phyloP scores from a whole-genome alignment of 495 filamentous ascomycete genomes.

The Penicillium lividum region DNA sequence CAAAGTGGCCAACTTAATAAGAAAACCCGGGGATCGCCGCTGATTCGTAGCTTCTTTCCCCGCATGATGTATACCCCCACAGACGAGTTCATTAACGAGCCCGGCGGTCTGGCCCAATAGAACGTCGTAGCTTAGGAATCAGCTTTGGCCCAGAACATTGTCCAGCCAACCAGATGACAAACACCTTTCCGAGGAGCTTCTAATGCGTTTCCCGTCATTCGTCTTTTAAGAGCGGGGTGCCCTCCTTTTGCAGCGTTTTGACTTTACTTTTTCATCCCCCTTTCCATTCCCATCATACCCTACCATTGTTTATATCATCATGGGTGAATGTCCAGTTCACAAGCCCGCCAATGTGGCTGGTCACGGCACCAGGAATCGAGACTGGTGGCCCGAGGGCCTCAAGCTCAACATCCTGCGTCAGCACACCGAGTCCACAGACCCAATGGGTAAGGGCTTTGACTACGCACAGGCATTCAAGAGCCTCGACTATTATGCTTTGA shows the following conservation, averaged over 20 bases:
- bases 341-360: slow-evolving; percentile 55
- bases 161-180: slow-evolving; percentile 22
- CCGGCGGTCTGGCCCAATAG: slow-evolving; percentile 21
- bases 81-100: slow-evolving; percentile 1
- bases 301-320: slow-evolving; percentile 10
- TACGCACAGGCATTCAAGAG: slow-evolving; percentile 69
- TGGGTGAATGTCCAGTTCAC: slow-evolving; percentile 53
- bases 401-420: slow-evolving; percentile 71
- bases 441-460: slow-evolving; percentile 60
- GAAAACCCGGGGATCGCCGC: slow-evolving; percentile 7
- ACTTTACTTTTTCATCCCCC: slow-evolving; percentile 2
- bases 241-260: not conserved
- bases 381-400: slow-evolving; percentile 71
- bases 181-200: slow-evolving; percentile 16
- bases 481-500: slow-evolving; percentile 68
- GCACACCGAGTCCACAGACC: slow-evolving; percentile 61
- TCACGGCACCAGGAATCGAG: slow-evolving; percentile 59
- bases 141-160: slow-evolving; percentile 16
- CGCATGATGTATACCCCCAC: slow-evolving; percentile 12
- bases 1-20: not conserved
- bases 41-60: slow-evolving; percentile 6
- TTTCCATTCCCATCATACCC: not conserved
- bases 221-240: slow-evolving; percentile 23
- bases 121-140: slow-evolving; percentile 24
- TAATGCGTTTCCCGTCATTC: slow-evolving; percentile 19